Conservation (phyloP, 257 asterid genomes). For the Solanum okadae region DNA sequence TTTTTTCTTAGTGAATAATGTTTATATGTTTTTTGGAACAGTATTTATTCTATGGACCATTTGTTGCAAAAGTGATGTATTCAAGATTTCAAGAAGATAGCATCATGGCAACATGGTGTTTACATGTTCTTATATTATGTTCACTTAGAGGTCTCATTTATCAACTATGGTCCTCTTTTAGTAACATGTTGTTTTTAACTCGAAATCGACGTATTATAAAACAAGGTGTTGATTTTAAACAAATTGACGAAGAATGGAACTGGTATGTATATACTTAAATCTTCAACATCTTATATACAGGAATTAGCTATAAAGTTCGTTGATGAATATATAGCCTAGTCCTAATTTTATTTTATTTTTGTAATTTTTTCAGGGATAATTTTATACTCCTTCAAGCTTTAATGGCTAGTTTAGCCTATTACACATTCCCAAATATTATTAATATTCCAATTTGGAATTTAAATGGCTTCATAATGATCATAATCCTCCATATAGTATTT, state of each 20-base stretch:
- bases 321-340: background rate
- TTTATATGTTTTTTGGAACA: constrained; percentile 10
- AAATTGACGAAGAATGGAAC: constrained; percentile 82
- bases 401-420: constrained; percentile 32
- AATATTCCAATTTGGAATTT: constrained; percentile 43
- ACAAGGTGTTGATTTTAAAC: constrained; percentile 64
- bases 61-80: constrained; percentile 48
- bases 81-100: constrained; percentile 31
- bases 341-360: background rate
- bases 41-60: constrained; percentile 48
- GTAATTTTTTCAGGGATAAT: constrained; percentile 57
- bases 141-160: constrained; percentile 36
- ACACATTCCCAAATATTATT: constrained; percentile 26
- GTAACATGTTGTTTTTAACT: constrained; percentile 60
- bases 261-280: constrained; percentile 28
- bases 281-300: background rate
- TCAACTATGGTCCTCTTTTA: constrained; percentile 48
- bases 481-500: constrained; percentile 40
- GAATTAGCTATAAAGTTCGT: background rate
- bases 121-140: constrained; percentile 50
- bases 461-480: constrained; percentile 38
- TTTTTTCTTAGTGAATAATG: background rate
- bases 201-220: constrained; percentile 59
- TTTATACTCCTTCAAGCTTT: constrained; percentile 68
- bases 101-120: constrained; percentile 34